Conservation (phyloP, 257 asterid genomes). For the Leonotis leonurus region DNA sequence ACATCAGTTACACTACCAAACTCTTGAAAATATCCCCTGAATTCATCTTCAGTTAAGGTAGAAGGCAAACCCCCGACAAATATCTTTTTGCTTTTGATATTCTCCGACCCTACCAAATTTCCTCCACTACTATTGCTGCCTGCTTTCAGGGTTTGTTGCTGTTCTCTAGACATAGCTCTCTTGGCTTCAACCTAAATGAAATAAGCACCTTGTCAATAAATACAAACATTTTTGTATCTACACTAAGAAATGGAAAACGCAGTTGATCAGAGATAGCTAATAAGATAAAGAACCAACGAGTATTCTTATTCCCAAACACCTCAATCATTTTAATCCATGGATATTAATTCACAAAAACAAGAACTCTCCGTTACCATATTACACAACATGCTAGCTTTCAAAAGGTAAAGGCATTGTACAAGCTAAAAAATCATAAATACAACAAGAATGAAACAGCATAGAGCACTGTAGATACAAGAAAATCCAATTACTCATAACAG, state of each 20-base stretch:
- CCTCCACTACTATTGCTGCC: constrained; percentile 17
- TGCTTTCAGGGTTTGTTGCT: constrained; percentile 22
- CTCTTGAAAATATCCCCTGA: constrained; percentile 25
- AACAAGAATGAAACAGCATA: background rate
- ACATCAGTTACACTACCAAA: constrained; percentile 33
- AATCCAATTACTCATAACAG: background rate
- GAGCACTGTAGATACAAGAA: background rate
- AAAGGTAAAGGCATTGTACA: background rate
- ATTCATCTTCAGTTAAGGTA: constrained; percentile 27
- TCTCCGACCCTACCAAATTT: constrained; percentile 14
- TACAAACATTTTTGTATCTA: background rate
- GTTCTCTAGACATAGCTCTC: constrained; percentile 31
- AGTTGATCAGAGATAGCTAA: background rate
- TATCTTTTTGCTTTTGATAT: constrained; percentile 32
- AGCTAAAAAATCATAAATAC: background rate
- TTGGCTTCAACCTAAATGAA: constrained; percentile 23
- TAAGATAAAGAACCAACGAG: background rate
- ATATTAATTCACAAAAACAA: background rate
- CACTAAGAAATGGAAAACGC: background rate
- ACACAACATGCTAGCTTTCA: background rate
- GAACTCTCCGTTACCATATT: background rate
- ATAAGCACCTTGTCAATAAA: too few species aligned
- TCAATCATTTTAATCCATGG: background rate
- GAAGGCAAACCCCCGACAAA: constrained; percentile 45
- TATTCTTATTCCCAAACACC: background rate